Conservation (phyloP, 495 filamentous ascomycete species). For the Hyaloscypha hepaticicola region DNA sequence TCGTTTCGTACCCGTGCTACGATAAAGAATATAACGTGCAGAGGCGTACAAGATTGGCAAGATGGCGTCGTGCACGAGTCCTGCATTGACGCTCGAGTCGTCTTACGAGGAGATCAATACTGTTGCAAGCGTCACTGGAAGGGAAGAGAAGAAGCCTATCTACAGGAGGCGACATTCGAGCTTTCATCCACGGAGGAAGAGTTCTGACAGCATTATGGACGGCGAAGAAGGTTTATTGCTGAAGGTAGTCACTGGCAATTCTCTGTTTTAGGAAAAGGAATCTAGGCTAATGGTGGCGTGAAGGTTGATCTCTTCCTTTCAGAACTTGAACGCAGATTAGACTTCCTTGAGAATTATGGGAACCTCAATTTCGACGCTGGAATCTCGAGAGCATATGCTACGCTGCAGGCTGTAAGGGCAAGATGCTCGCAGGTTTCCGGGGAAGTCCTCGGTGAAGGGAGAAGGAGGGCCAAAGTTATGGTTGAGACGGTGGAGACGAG, state of each 20-base stretch:
- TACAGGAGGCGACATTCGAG: conserved; percentile 64
- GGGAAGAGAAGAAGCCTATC: conserved; percentile 30
- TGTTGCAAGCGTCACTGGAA: conserved; percentile 32
- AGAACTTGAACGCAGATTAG: conserved; percentile 81
- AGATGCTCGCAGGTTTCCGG: conserved; percentile 90
- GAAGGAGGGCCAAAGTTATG: conserved; percentile 78
- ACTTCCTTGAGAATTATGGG: conserved; percentile 85
- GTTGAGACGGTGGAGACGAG: conserved; percentile 91
- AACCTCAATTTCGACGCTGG: conserved; percentile 80
- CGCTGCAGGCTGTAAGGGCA: conserved; percentile 81
- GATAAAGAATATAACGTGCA: neutral
- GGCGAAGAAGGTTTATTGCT: conserved; percentile 65
- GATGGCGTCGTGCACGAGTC: conserved; percentile 27
- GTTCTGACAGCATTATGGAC: conserved; percentile 62
- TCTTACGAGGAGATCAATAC: conserved; percentile 25
- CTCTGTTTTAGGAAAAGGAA: neutral
- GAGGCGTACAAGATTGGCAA: neutral
- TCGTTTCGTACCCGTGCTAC: neutral
- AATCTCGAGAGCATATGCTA: conserved; percentile 76
- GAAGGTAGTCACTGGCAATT: conserved; percentile 43
- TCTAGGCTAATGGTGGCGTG: conserved; percentile 17
- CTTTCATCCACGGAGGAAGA: conserved; percentile 57
- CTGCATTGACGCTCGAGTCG: conserved; percentile 30
- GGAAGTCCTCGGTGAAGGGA: conserved; percentile 84
- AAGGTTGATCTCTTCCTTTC: conserved; percentile 88